Conservation (phyloP, 768 basidiomycete genomes). For the Pleurotus djamor region DNA sequence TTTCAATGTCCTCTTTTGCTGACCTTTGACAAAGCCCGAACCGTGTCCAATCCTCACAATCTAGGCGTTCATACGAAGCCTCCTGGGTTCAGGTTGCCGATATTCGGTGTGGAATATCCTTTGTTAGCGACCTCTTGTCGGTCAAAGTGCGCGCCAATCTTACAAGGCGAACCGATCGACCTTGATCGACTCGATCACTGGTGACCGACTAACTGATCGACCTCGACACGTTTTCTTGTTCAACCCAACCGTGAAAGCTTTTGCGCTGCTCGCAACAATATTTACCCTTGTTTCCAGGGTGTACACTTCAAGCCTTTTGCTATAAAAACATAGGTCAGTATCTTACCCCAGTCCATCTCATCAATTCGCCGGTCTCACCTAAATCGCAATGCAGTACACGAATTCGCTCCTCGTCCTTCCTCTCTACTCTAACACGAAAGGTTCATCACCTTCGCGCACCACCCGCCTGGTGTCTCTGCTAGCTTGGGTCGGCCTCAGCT, state of each 20-base stretch:
- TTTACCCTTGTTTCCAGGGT: not conserved
- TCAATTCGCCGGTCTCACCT: not conserved
- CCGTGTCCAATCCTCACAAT: no score
- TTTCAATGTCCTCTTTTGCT: no score
- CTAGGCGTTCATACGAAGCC: no score
- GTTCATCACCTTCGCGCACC: not conserved
- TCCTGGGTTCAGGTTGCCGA: not conserved
- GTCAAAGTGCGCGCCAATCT: not conserved
- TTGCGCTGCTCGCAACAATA: not conserved
- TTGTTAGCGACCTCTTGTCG: not conserved
- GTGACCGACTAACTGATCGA: no score
- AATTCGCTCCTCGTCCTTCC: not conserved
- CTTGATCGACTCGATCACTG: no score
- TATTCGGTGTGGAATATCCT: not conserved
- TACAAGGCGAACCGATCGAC: not conserved
- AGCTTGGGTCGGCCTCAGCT: conserved; percentile 34
- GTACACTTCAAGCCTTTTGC: no score
- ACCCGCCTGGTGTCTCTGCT: not conserved
- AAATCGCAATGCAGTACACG: not conserved
- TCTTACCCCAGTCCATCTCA: no score
- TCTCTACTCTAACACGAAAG: not conserved
- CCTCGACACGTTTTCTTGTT: no score
- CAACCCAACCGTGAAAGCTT: no score
- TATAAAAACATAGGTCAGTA: not conserved
- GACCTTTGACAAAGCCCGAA: no score